Base-by-base conservation (phyloP, 495 filamentous ascomycete genomes). In the Penicillium macrosclerotiorum region DNA sequence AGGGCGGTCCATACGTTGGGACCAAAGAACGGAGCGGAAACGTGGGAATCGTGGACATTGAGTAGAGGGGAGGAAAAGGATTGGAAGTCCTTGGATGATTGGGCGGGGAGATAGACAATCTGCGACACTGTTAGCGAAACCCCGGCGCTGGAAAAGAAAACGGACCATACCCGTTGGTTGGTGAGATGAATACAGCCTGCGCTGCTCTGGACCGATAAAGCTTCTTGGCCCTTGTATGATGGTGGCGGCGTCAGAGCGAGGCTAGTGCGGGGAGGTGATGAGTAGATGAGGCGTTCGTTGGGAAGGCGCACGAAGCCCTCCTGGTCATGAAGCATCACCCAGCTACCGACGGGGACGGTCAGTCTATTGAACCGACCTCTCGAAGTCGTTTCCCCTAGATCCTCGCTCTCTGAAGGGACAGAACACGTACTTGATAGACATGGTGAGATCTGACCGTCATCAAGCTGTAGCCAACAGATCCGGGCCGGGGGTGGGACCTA, bases 11-110 rank as follows among this genome's bases (percentile, higher is more conserved):
- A 98, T 54, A 84, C 84, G 69, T 96, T 97, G 8, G 94, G 86
- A n/a, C 93, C 93, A 58, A 97, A 94, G 71, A 91, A 95, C 2
- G 94, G 90, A 2, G 92, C 88, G 5, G 85, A 80, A 42, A 96
- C 88, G 58, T 89, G 89, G n/a, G 83, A 85, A 65, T 98, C 92
- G 66, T 82, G 80, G 31, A 96, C 76, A 55, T 88, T 86, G 37
- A 92, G 77, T 42, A 96, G 83, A 16, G 93, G 93, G 0, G 84
- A 80, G 18, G 90, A 89, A 69, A 98, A 96, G 41, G 90, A 96
- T 56, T 88, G 83, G 55, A 97, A 78, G 20, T 78, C 70, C 7
- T 80, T 68, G 9, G 82, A 86, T 22, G 77, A 75, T 19, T 78
- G 76, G 31, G 82, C 70, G 9, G 93, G 92, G 22, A 97, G 85